These are phyloP conservation scores for Debaryomyces nepalensis DNA, from an alignment of 1,139 yeast species.

Conservation along the genomic window DNA sequence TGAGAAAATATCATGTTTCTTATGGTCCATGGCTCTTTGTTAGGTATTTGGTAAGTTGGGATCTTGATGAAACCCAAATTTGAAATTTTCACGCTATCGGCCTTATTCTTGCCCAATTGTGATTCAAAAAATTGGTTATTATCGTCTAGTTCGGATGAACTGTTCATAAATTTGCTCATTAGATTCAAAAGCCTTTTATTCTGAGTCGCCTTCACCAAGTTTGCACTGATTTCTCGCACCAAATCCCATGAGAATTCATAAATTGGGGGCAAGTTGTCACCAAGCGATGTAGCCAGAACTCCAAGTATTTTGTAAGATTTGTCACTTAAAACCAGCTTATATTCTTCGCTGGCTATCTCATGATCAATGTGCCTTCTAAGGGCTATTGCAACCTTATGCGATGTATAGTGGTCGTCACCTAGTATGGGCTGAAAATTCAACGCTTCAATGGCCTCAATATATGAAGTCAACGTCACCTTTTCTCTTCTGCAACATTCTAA, in stretches of 20 bases:
- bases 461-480: slow-evolving; percentile 43
- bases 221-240: slow-evolving; percentile 28
- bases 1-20: slow-evolving; percentile 42
- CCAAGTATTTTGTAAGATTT: slow-evolving; percentile 37
- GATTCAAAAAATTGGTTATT: slow-evolving; percentile 29
- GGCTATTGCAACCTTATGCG: slow-evolving; percentile 39
- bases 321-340: slow-evolving; percentile 23
- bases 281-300: slow-evolving; percentile 39
- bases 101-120: slow-evolving; percentile 33
- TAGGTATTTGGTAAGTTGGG: slow-evolving; percentile 19
- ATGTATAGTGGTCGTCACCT: slow-evolving; percentile 29
- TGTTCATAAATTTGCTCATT: slow-evolving; percentile 26
- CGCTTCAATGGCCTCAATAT: slow-evolving; percentile 31
- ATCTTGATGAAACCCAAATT: slow-evolving; percentile 41
- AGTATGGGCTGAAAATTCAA: slow-evolving; percentile 36
- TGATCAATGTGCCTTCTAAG: slow-evolving; percentile 34
- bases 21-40: slow-evolving; percentile 27
- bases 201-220: slow-evolving; percentile 24
- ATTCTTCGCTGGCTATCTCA: slow-evolving; percentile 23
- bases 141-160: slow-evolving; percentile 22
- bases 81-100: slow-evolving; percentile 43
- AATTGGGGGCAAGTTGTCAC: slow-evolving; percentile 36
- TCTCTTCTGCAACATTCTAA: slow-evolving; percentile 34
- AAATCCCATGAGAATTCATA: slow-evolving; percentile 41
- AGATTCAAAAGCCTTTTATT: slow-evolving; percentile 34